These are phyloP conservation scores for Fermentozyma sake DNA, from an alignment of 1,139 yeast genomes.

Conservation along the genomic window DNA sequence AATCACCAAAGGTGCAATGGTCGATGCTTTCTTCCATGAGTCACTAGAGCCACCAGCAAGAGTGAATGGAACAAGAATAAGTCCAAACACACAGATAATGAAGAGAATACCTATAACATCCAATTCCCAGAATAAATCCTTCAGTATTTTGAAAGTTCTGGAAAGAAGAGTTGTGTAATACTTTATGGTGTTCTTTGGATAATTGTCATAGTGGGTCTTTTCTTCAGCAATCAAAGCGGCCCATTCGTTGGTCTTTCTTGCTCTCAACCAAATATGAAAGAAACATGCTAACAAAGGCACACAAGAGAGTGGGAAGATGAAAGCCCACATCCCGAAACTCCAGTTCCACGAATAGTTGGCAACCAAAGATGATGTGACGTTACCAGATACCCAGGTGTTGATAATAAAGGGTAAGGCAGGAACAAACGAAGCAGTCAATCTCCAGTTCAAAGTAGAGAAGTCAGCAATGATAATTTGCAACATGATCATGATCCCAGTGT, in stretches of 20 bases:
- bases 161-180: slow-evolving; percentile 1
- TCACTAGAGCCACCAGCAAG: slow-evolving; percentile 53
- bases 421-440: slow-evolving; percentile 56
- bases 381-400: slow-evolving; percentile 73
- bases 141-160: slow-evolving; percentile 1
- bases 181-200: not conserved
- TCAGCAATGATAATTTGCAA: slow-evolving; percentile 60
- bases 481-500: slow-evolving; percentile 56
- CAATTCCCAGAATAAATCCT: slow-evolving; percentile 42
- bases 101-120: slow-evolving; percentile 53
- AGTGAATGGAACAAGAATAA: slow-evolving; percentile 49
- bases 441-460: slow-evolving; percentile 65
- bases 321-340: slow-evolving; percentile 80
- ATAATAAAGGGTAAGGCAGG: slow-evolving; percentile 71
- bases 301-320: slow-evolving; percentile 61
- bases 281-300: slow-evolving; percentile 54
- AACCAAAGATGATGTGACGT: slow-evolving; percentile 28
- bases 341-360: slow-evolving; percentile 52
- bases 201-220: slow-evolving; percentile 9
- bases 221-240: slow-evolving; percentile 19
- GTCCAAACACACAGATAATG: slow-evolving; percentile 48
- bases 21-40: slow-evolving; percentile 48
- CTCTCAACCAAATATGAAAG: slow-evolving; percentile 51
- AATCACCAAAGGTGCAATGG: slow-evolving; percentile 61
- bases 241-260: slow-evolving; percentile 49